Base-by-base conservation (phyloP, 495 filamentous ascomycete species). In the Aspergillus diversus region DNA sequence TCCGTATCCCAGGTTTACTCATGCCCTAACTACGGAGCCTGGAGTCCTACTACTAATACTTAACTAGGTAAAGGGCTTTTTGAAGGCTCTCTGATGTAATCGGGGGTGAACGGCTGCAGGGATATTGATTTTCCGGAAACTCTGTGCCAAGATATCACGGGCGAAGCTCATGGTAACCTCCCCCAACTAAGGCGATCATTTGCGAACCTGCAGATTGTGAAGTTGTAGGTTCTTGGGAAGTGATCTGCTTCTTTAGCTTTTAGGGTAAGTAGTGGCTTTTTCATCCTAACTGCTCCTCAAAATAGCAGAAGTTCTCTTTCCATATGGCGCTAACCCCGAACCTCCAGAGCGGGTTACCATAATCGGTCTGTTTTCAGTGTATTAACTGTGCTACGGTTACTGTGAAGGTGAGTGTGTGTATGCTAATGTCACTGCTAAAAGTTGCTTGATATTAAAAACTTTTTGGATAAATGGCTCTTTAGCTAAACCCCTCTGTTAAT, bases 141-240 rank as follows among this genome's bases (percentile, higher is more conserved):
- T 69, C 65, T 55, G 55, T 67, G 67, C 67, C 67, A 68, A 66
- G 68, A 65, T 63, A 71, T 68, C 65, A 55, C 70, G 64, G 67
- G 71, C 71, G 57, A 66, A 68, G 68, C 66, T 69, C 60, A 67
- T 70, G 62, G 53, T 34, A 62, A 55, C 27, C 43, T 49, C 51
- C 15, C 21, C 60, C 16, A 27, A 32, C 33, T 21, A 54, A 54
- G 21, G 27, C 51, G 31, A 33, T 54, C 21, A n/a, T 33, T 34
- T n/a, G 32, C 33, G 34, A 54, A 50, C 55, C 31, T 47, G 32
- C 47, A n/a, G 59, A 35, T 47, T 57, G 57, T 57, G 8, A 54
- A 57, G 46, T 31, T 62, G 35, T 55, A 27, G 42, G 55, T 32
- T 48, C 43, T 47, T 16, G 55, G 47, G 59, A 13, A 35, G 53